A percentile compares a stretch with the other conserved stretches of the same genome.
Evolutionary conservation across 495 filamentous ascomycete genomes (phyloP).

Genomic region (Elasticomyces elasticus): DNA sequence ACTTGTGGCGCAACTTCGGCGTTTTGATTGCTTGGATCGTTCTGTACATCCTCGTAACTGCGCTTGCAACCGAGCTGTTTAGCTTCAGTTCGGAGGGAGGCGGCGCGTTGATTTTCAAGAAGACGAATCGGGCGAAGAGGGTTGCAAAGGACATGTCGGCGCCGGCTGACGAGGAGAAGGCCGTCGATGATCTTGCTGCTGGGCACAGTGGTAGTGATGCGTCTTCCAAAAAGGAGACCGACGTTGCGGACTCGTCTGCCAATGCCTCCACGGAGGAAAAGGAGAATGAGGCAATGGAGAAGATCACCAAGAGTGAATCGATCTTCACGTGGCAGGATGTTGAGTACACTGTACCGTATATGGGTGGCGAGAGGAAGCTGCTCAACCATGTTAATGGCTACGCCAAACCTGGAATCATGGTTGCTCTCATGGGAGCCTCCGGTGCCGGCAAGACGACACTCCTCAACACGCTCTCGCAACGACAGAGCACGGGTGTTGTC

Average conservation of each 20-base stretch:
- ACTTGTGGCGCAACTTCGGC: conserved; percentile 56
- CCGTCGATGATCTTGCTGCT: conserved; percentile 9
- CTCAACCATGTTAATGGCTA: conserved; percentile 65
- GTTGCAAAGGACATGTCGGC: conserved; percentile 32
- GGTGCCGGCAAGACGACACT: conserved; percentile 78
- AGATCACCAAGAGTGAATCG: conserved; percentile 51
- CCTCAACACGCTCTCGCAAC: conserved; percentile 65
- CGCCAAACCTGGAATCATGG: conserved; percentile 70
- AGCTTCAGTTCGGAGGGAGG: conserved; percentile 27
- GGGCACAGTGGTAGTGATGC: conserved; percentile 9
- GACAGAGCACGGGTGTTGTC: conserved; percentile 58
- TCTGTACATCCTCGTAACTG: conserved; percentile 31
- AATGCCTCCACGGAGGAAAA: too few species aligned
- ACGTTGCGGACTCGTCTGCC: conserved; percentile 7
- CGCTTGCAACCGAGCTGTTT: conserved; percentile 28
- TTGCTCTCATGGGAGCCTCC: conserved; percentile 73
- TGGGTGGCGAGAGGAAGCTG: conserved; percentile 57
- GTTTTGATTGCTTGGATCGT: conserved; percentile 46
- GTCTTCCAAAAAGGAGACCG: conserved; percentile 14
- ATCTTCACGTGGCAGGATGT: conserved; percentile 70
- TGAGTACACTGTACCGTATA: conserved; percentile 62
- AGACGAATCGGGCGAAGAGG: conserved; percentile 48
- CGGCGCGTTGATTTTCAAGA: conserved; percentile 59
- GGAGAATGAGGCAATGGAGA: conserved; percentile 39
- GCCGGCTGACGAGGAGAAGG: conserved; percentile 41